Conservation (phyloP, 2,329 filamentous ascomycete genomes). For the Mycosphaerelloides madeirae region DNA sequence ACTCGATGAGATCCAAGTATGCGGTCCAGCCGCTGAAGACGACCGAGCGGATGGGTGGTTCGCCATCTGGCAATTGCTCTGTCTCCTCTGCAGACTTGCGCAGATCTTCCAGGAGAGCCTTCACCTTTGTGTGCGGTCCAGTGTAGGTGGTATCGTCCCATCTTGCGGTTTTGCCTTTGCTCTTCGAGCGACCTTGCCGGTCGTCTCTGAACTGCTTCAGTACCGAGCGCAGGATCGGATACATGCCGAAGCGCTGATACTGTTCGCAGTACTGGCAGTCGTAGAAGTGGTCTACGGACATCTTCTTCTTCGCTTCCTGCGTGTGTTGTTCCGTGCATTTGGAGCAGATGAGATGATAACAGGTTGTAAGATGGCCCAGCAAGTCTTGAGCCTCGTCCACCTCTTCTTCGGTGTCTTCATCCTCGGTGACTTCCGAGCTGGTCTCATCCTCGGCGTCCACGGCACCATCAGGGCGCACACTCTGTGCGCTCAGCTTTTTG, state of each 20-base stretch:
- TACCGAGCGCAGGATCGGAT: slow-evolving; percentile 61
- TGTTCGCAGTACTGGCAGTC: slow-evolving; percentile 66
- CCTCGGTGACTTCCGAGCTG: slow-evolving; percentile 44
- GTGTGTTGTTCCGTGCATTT: slow-evolving; percentile 63
- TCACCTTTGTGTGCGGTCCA: slow-evolving; percentile 89
- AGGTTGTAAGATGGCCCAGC: slow-evolving; percentile 76
- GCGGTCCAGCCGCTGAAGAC: slow-evolving; percentile 96
- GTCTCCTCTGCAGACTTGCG: slow-evolving; percentile 60
- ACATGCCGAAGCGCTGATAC: slow-evolving; percentile 59
- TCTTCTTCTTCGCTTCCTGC: slow-evolving; percentile 29
- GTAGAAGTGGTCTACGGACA: slow-evolving; percentile 44
- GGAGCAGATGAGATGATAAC: slow-evolving; percentile 79
- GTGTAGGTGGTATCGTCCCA: slow-evolving; percentile 61
- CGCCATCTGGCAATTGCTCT: slow-evolving; percentile 51
- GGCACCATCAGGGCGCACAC: slow-evolving; percentile 27
- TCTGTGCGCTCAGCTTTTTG: slow-evolving; percentile 48
- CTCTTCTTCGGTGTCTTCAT: slow-evolving; percentile 36
- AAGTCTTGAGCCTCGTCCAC: slow-evolving; percentile 56
- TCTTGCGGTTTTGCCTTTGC: slow-evolving; percentile 48
- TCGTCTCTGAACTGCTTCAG: slow-evolving; percentile 48
- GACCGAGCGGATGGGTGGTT: slow-evolving; percentile 74
- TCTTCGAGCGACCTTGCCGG: slow-evolving; percentile 44
- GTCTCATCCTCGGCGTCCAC: slow-evolving; percentile 49
- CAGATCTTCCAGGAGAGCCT: slow-evolving; percentile 72
- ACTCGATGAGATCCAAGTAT: slow-evolving; percentile 85